These are phyloP conservation scores for Spathaspora girioi DNA, from an alignment of 805 yeast genomes.

Conservation along the genomic window DNA sequence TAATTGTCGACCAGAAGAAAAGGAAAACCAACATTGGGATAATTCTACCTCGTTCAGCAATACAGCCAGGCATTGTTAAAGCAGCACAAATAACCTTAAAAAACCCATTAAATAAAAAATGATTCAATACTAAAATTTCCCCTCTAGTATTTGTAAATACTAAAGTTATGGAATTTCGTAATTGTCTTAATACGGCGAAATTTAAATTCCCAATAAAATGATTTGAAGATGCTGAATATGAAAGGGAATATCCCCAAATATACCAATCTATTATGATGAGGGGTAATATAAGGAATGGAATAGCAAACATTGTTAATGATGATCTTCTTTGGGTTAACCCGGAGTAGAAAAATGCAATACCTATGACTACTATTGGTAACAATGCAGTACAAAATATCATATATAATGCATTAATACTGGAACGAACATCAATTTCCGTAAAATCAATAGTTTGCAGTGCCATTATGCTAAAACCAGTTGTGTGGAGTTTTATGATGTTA, in stretches of 20 bases:
- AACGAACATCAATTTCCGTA: conserved; percentile 3
- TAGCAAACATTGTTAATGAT: conserved; percentile 35
- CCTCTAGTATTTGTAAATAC: conserved; percentile 37
- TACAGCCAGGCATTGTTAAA: conserved; percentile 41
- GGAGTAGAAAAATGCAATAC: conserved; percentile 38
- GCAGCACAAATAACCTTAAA: conserved; percentile 38
- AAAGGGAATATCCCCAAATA: conserved; percentile 42
- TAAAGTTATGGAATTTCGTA: conserved; percentile 12
- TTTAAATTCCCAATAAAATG: conserved; percentile 31
- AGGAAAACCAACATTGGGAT: conserved; percentile 39
- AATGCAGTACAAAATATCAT: conserved; percentile 33
- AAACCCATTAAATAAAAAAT: conserved; percentile 36
- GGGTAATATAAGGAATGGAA: conserved; percentile 30
- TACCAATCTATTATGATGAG: conserved; percentile 38
- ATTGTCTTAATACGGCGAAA: conserved; percentile 27
- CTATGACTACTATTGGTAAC: conserved; percentile 29
- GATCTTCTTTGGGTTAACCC: conserved; percentile 43
- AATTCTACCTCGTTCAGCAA: conserved; percentile 41
- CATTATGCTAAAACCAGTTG: background rate
- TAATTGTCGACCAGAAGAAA: conserved; percentile 36
- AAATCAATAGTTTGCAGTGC: background rate
- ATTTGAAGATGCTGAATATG: conserved; percentile 33
- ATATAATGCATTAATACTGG: conserved; percentile 18
- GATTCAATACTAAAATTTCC: conserved; percentile 30
- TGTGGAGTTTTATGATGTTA: background rate